These are phyloP conservation scores for Aristolochia contorta DNA, from an alignment of 164 flowering plant genomes.

Conservation along the genomic window DNA sequence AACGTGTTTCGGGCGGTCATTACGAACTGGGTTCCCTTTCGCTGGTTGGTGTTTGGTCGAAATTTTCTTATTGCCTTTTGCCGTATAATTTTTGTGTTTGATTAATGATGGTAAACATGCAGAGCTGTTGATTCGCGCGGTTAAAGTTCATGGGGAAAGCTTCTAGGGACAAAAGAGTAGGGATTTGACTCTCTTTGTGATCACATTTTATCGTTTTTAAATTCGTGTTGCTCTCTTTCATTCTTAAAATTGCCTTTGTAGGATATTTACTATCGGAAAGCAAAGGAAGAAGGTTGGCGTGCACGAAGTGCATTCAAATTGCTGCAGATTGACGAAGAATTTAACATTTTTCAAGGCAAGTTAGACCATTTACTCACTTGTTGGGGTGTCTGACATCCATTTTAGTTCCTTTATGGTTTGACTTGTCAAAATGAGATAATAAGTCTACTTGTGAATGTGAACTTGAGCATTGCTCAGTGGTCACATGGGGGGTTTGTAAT, in stretches of 20 bases:
- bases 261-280: slow-evolving; percentile 94
- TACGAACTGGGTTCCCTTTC: too few species aligned
- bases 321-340: slow-evolving; percentile 94
- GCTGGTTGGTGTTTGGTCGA: too few species aligned
- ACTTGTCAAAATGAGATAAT: not conserved
- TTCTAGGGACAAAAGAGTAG: slow-evolving; percentile 92
- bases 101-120: too few species aligned
- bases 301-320: slow-evolving; percentile 98
- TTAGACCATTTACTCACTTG: not conserved
- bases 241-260: slow-evolving; percentile 15
- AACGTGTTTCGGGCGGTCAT: too few species aligned
- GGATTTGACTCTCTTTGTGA: not conserved
- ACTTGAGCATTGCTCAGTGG: too few species aligned
- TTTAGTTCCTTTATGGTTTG: not conserved
- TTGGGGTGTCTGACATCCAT: too few species aligned
- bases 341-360: slow-evolving; percentile 74
- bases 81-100: too few species aligned
- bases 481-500: too few species aligned
- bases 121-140: too few species aligned
- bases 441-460: too few species aligned
- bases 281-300: slow-evolving; percentile 99
- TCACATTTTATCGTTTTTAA: not conserved
- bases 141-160: slow-evolving; percentile 62
- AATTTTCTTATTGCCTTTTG: too few species aligned
- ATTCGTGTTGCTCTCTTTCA: not conserved